A percentile compares a stretch with the other conserved stretches of the same genome.
These are phyloP conservation scores for Leishmania tarentolae DNA, from an alignment of 208 protist genomes.

Conservation along the genomic window DNA sequence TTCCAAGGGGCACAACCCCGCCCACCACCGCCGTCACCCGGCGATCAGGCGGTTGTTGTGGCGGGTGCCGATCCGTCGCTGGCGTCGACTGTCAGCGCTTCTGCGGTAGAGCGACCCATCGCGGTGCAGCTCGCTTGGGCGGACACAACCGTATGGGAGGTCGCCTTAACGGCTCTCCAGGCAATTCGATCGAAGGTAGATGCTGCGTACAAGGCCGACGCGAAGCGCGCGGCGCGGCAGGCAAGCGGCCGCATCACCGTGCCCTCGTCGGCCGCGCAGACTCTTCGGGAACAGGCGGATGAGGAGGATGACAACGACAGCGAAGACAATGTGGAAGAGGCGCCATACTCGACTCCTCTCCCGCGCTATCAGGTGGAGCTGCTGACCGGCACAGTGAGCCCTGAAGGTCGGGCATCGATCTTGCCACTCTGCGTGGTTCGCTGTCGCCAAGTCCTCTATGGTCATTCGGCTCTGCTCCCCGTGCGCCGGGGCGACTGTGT, in stretches of 20 bases:
- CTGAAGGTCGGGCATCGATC: conserved; percentile 48
- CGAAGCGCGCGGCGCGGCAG: background rate
- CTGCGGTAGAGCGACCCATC: conserved; percentile 14
- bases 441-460: conserved; percentile 53
- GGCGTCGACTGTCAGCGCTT: background rate
- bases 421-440: conserved; percentile 46
- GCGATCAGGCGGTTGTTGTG: background rate
- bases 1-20: conserved; percentile 1
- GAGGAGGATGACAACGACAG: background rate
- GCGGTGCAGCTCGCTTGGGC: conserved; percentile 57
- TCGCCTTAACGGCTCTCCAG: conserved; percentile 35
- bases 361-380: conserved; percentile 54
- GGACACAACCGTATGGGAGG: conserved; percentile 59
- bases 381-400: conserved; percentile 37
- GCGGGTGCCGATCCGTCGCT: background rate
- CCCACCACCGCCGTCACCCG: background rate
- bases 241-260: background rate
- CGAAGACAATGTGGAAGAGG: conserved; percentile 12
- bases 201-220: conserved; percentile 13
- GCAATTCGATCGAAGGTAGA: conserved; percentile 35
- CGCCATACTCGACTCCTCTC: conserved; percentile 26
- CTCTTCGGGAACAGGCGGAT: background rate
- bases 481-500: conserved; percentile 21
- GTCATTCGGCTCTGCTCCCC: conserved; percentile 35
- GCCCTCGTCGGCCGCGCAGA: background rate